These are phyloP conservation scores for Themeda triandra DNA, from an alignment of 176 grass and related monocot genomes.

Conservation along the genomic window DNA sequence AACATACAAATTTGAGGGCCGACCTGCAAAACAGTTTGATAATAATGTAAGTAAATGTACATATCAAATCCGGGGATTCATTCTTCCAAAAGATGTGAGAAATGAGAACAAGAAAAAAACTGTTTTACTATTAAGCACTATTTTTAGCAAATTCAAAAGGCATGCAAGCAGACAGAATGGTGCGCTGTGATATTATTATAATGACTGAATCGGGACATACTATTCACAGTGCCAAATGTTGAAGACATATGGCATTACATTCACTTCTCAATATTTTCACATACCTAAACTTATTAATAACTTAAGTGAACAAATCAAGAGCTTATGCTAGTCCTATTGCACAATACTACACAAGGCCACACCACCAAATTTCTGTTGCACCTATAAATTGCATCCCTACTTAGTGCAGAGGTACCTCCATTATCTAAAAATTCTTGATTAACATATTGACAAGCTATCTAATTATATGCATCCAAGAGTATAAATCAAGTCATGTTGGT, in stretches of 20 bases:
- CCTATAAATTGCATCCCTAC: neutral
- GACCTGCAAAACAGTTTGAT: constrained; percentile 40
- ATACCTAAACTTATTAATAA: neutral
- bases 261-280: neutral
- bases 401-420: neutral
- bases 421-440: neutral
- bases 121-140: neutral
- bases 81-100: neutral
- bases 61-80: neutral
- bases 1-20: constrained; percentile 86
- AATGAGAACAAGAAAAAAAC: neutral
- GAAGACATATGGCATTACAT: neutral
- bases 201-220: neutral
- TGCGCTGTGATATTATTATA: neutral
- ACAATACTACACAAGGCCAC: too few relatives aligned
- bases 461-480: neutral
- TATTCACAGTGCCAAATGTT: neutral
- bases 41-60: neutral
- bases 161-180: neutral
- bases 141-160: neutral
- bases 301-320: neutral
- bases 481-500: neutral
- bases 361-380: too few relatives aligned
- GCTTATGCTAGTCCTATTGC: neutral
- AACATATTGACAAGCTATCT: neutral